Conservation (phyloP, 73 alveolate species). For the Paramecium tetraurelia region DNA sequence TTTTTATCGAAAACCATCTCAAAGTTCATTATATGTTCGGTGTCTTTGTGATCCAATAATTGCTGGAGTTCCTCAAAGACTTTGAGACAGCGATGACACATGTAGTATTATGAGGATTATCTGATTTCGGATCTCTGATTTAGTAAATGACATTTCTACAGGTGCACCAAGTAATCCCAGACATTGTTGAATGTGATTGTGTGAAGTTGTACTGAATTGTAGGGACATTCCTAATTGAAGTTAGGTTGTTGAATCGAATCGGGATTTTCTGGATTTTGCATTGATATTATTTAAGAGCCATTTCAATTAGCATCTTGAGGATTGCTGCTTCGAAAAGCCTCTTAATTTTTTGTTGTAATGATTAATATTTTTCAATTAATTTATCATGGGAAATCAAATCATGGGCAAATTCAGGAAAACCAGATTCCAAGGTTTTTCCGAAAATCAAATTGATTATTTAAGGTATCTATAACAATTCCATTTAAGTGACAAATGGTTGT, state of each 20-base stretch:
- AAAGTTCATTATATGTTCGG: background rate
- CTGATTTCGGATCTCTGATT: background rate
- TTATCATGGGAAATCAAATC: conserved; percentile 58
- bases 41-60: background rate
- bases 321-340: background rate
- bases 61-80: background rate
- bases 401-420: conserved; percentile 62
- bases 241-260: background rate
- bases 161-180: background rate
- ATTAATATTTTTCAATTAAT: background rate
- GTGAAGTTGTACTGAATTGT: background rate
- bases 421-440: conserved; percentile 60
- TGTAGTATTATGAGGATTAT: background rate
- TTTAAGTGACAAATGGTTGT: conserved; percentile 23
- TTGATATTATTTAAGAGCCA: background rate
- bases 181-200: background rate
- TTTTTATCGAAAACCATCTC: background rate
- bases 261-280: background rate
- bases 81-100: background rate
- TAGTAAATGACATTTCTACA: background rate
- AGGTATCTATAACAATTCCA: background rate
- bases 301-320: background rate
- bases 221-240: background rate
- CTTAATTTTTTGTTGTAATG: background rate
- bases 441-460: conserved; percentile 48